Evolutionary conservation across 2,329 filamentous ascomycete species (phyloP), one percentile per base, ranked within the genome.

Genomic region (Phialophora verrucosa): DNA sequence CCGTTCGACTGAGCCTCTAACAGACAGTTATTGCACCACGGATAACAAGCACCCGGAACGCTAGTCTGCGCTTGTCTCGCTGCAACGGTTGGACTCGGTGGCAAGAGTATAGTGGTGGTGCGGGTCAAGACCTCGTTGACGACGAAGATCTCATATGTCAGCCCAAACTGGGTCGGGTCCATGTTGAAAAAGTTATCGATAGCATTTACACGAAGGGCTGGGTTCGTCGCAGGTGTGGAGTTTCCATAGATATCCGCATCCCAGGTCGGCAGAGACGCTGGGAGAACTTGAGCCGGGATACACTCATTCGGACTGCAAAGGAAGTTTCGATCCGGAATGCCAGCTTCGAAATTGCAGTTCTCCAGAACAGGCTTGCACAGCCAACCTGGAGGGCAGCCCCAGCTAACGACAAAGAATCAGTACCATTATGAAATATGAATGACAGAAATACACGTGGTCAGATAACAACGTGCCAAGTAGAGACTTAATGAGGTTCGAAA

Each of bases 71-170:
- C 61, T 63, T 77, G 1, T 70, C 70, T 42, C 77, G 67, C 55
- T 0, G 69, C 68, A 11, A 64, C 63, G 20, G 67, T 66, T 2
- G 71, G 70, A n/a, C 62, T 64, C 10, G 67, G 67, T 20, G 71
- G 59, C 2, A 69, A 64, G 0, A 74, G 65, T 0, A 85, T 88
- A 0, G 80, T 81, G 59, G 69, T 69, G 38, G 82, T 77, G 1
- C 83, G 86, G 0, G 76, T 81, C 11, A 81, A 72, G 0, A 78
- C 71, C 4, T 83, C 73, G 23, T 69, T 47, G 27, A 81, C 76
- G 23, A 82, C 80, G 67, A 90, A 91, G 20, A 91, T 87, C 50
- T 84, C 84, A 65, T 86, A 88, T 58, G 81, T 84, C 17, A 91
- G 78, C 4, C 88, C 88, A 65, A 91, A 91, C 0, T 81, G 81